Evolutionary conservation across 192 early-diverging fungal species (phyloP).

Genomic region (Piromyces finnis): DNA sequence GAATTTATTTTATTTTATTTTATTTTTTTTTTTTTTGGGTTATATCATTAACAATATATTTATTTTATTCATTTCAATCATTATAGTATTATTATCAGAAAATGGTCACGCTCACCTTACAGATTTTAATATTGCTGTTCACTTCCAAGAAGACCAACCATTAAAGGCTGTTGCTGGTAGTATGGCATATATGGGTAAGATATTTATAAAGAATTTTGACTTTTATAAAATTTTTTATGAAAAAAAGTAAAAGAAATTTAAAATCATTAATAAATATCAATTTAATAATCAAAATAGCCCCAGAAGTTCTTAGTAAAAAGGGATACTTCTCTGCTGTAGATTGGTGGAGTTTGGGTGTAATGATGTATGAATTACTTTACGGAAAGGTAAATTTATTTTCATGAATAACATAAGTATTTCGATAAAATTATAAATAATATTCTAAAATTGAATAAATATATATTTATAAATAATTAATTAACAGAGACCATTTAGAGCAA

Average conservation of each 20-base stretch:
- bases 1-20: too few species aligned
- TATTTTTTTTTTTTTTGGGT: too few species aligned
- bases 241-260: too few species aligned
- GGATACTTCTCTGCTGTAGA: constrained; percentile 69
- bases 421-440: background rate
- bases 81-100: constrained; percentile 32
- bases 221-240: too few species aligned
- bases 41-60: too few species aligned
- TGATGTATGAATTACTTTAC: constrained; percentile 75
- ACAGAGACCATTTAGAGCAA: constrained; percentile 62
- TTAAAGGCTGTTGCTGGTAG: constrained; percentile 76
- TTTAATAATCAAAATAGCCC: constrained; percentile 33
- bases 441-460: background rate
- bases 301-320: constrained; percentile 45
- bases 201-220: too few species aligned
- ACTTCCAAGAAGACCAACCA: constrained; percentile 38
- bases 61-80: too few species aligned
- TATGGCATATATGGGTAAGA: constrained; percentile 60
- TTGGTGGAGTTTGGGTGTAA: constrained; percentile 89
- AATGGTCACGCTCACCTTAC: constrained; percentile 77
- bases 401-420: background rate
- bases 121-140: constrained; percentile 91
- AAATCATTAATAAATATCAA: too few species aligned
- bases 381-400: constrained; percentile 68
- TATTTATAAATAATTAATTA: background rate